Evolutionary conservation across 768 basidiomycete species (phyloP).

Genomic region (Amanita rubescens): DNA sequence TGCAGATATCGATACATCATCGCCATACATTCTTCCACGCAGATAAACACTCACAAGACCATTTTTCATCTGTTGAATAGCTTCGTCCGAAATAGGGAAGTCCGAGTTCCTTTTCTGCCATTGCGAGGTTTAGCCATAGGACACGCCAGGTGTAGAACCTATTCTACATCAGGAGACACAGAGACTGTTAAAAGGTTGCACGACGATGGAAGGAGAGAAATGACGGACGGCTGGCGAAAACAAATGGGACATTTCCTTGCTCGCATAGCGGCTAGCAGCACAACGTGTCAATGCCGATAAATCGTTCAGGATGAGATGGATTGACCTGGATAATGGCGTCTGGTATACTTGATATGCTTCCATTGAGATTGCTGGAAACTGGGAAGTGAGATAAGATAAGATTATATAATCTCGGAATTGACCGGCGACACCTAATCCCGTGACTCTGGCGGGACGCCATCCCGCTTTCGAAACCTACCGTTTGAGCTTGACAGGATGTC

Average conservation of each 20-base stretch:
- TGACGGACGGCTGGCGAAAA: slow-evolving; percentile 84
- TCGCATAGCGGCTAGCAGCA: slow-evolving; percentile 83
- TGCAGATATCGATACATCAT: slow-evolving; percentile 20
- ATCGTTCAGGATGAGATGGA: background rate
- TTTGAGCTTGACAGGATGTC: background rate
- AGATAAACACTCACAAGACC: slow-evolving; percentile 58
- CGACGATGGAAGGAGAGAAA: background rate
- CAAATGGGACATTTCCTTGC: slow-evolving; percentile 95
- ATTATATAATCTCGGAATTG: background rate
- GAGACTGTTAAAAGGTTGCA: background rate
- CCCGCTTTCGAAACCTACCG: no score
- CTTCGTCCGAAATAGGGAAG: slow-evolving; percentile 82
- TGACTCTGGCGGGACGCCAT: background rate
- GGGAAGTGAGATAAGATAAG: no score
- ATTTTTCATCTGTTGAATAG: slow-evolving; percentile 90
- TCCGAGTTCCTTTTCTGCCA: slow-evolving; percentile 94
- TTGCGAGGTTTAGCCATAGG: slow-evolving; percentile 94
- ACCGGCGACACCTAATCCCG: background rate
- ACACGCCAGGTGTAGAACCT: slow-evolving; percentile 93
- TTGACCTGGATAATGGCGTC: slow-evolving; percentile 8
- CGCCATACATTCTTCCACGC: background rate
- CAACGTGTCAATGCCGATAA: background rate
- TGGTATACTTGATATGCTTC: slow-evolving; percentile 8
- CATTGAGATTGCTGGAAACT: background rate
- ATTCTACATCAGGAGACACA: slow-evolving; percentile 42